Base-by-base conservation (phyloP, 306 rosid species). In the Morella rubra region DNA sequence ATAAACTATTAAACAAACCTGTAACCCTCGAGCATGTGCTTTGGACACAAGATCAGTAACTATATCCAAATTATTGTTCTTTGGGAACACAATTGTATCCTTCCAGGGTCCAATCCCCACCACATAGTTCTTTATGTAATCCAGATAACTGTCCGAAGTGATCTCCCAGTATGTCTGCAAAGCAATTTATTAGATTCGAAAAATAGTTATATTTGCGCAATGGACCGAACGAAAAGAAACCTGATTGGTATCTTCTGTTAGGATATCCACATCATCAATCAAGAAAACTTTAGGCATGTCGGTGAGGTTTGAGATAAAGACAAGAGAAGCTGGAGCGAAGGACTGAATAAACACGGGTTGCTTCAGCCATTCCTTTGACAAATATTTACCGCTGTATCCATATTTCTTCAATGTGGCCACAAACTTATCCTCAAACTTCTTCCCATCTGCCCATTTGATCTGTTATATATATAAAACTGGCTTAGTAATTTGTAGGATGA, bases 21-120 rank as follows among this genome's bases (percentile, higher is more conserved):
- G 97, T 76, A 93, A 88, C 84, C 88, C 81, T 84, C 72, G 93
- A 27, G 91, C 89, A 76, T 91, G 98, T 41, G 98, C 98, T 82
- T 90, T 82, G 72, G 86, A 64, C 69, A 93, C 93, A 78, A 93
- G 86, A 88, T 93, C 79, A 9, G 96, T 87, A 11, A 93, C 91
- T 54, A 41, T 72, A 75, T 19, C 76, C 83, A 76, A n/a, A 81
- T 88, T 88, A 60, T 93, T 88, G 1, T 91, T 79, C 14, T 11
- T 82, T 13, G 47, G 90, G 49, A 97, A 88, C 32, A 89, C 96
- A 44, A 93, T 44, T 1, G 97, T 91, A 75, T 93, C 97, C 83
- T 93, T 93, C 98, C 97, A 91, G 44, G 97, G 97, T 75, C 98
- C 98, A 72, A 93, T 91, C 50, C 97, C 98, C n/a, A 93, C 84